These are phyloP conservation scores for Paramecium tetraurelia DNA, from an alignment of 73 alveolate species.

Conservation along the genomic window DNA sequence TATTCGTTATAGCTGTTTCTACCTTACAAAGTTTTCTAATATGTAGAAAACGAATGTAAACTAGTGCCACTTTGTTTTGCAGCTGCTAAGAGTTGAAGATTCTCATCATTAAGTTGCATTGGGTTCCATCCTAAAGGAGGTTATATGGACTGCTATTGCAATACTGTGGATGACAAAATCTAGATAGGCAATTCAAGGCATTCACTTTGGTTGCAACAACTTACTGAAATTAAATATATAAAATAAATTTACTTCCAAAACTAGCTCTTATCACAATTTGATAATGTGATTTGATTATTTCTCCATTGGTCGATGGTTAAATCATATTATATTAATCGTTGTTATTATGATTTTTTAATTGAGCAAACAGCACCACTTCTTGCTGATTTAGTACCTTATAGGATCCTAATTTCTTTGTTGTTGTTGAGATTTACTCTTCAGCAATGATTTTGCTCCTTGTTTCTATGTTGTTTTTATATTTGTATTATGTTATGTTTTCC, in stretches of 20 bases:
- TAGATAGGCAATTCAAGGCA: not conserved
- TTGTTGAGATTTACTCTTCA: not conserved
- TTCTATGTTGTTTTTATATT: not conserved
- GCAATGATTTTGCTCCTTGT: not conserved
- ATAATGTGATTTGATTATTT: not conserved
- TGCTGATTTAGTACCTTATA: not conserved
- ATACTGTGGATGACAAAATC: not conserved
- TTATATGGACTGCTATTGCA: not conserved
- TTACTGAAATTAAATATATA: not conserved
- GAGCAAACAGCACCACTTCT: not conserved
- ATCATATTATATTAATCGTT: not conserved
- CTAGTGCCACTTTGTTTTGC: not conserved
- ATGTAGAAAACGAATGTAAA: not conserved
- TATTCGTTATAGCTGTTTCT: not conserved
- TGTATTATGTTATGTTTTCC: not conserved
- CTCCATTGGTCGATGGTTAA: not conserved
- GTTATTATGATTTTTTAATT: not conserved
- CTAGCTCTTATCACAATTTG: not conserved
- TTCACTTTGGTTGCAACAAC: not conserved
- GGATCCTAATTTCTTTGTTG: not conserved
- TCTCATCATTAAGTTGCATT: not conserved
- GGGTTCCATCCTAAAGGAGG: slow-evolving; percentile 26
- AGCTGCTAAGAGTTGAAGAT: not conserved
- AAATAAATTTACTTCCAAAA: not conserved
- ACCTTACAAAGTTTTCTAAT: not conserved